A percentile compares a stretch with the other conserved stretches of the same genome.
Evolutionary conservation across 306 rosid genomes (phyloP).

Genomic region (Dalbergia cultrata): DNA sequence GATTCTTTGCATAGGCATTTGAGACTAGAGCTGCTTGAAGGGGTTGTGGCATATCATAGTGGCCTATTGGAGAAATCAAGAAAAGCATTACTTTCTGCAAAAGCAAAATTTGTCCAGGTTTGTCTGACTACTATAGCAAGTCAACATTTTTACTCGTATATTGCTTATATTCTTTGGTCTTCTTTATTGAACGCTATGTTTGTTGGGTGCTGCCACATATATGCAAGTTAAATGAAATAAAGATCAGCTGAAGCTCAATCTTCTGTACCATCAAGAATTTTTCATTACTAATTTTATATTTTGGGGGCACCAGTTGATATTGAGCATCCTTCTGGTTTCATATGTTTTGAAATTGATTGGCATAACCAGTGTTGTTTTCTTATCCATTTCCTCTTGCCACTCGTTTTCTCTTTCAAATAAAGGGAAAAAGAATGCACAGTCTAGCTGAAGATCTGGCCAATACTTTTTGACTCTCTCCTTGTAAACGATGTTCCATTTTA

Average conservation of each 20-base stretch:
- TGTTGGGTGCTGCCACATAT: conserved; percentile 2
- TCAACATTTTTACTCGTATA: background rate
- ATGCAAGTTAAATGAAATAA: conserved; percentile 3
- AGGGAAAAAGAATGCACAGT: background rate
- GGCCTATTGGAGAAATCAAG: conserved; percentile 77
- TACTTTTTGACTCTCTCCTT: background rate
- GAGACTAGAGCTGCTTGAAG: conserved; percentile 93
- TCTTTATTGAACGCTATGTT: conserved; percentile 2
- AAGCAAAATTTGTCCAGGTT: conserved; percentile 69
- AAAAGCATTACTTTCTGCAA: conserved; percentile 70
- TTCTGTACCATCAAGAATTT: background rate
- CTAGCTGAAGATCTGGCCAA: conserved; percentile 18
- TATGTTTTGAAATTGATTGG: background rate
- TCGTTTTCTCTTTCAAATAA: conserved; percentile 27
- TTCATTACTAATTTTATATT: conserved; percentile 16
- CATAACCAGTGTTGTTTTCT: conserved; percentile 8
- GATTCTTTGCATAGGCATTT: conserved; percentile 62
- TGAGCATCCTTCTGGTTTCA: background rate
- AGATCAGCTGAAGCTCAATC: conserved; percentile 17
- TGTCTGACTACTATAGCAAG: conserved; percentile 25
- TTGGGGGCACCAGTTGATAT: conserved; percentile 14
- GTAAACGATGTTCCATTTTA: conserved; percentile 31
- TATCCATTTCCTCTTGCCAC: background rate
- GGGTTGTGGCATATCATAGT: conserved; percentile 89
- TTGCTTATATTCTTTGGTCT: conserved; percentile 21